These are phyloP conservation scores for Mycena metata DNA, from an alignment of 768 basidiomycete species.

Conservation along the genomic window DNA sequence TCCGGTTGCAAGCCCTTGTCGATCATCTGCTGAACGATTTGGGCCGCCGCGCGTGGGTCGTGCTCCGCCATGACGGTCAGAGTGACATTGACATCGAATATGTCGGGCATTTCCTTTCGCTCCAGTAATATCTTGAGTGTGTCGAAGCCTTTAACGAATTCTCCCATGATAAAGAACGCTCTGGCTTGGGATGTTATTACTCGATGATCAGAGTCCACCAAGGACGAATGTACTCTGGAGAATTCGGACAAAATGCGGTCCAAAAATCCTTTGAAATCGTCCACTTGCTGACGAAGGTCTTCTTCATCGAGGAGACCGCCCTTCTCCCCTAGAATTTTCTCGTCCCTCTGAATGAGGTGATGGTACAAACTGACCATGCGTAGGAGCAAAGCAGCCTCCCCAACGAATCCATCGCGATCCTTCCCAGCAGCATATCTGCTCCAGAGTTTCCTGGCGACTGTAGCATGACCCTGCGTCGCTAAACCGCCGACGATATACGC, in stretches of 20 bases:
- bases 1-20: slow-evolving; percentile 64
- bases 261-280: slow-evolving; percentile 56
- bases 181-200: slow-evolving; percentile 73
- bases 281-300: slow-evolving; percentile 28
- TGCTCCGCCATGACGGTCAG: slow-evolving; percentile 66
- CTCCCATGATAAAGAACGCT: slow-evolving; percentile 70
- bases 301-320: slow-evolving; percentile 26
- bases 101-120: slow-evolving; percentile 69
- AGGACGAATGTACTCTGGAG: slow-evolving; percentile 58
- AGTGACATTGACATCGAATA: slow-evolving; percentile 75
- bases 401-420: slow-evolving; percentile 57
- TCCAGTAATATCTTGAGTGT: slow-evolving; percentile 61
- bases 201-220: slow-evolving; percentile 61
- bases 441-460: slow-evolving; percentile 68
- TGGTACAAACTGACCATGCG: slow-evolving; percentile 66
- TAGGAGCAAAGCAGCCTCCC: slow-evolving; percentile 59
- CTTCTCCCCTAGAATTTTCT: slow-evolving; percentile 31
- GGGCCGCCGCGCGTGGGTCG: slow-evolving; percentile 60
- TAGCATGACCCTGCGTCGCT: slow-evolving; percentile 63
- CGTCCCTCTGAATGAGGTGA: slow-evolving; percentile 42
- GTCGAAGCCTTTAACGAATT: slow-evolving; percentile 60
- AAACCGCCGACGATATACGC: slow-evolving; percentile 61
- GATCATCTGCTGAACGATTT: slow-evolving; percentile 66
- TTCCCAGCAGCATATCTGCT: slow-evolving; percentile 62
- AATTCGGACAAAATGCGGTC: slow-evolving; percentile 61